Conservation (phyloP, 352 stramenopile genomes). For the Phytopythium boreale region DNA sequence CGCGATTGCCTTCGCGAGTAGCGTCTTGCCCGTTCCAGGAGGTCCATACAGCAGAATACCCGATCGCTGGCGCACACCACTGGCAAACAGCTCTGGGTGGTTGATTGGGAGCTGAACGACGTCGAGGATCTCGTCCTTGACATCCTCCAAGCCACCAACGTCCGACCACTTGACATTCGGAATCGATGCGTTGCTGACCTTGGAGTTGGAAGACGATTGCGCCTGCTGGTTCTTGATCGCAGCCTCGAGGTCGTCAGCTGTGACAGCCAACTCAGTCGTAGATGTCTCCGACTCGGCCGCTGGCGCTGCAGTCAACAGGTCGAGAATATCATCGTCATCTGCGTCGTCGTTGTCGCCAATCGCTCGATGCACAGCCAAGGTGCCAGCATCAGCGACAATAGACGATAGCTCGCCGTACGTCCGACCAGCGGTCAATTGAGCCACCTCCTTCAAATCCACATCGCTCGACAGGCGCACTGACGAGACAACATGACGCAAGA, state of each 20-base stretch:
- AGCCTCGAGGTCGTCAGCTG: constrained; percentile 39
- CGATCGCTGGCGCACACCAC: constrained; percentile 70
- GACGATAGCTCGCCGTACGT: constrained; percentile 73
- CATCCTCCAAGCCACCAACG: constrained; percentile 97
- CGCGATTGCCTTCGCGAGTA: constrained; percentile 95
- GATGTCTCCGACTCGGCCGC: neutral
- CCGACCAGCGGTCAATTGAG: constrained; percentile 65
- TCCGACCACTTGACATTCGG: constrained; percentile 98
- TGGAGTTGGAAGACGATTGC: constrained; percentile 51
- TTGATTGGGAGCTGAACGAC: constrained; percentile 84
- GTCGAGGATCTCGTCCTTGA: constrained; percentile 96
- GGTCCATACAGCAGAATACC: constrained; percentile 82
- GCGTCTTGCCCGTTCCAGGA: constrained; percentile 92
- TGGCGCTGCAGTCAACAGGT: constrained; percentile 10
- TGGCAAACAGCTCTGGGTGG: constrained; percentile 80
- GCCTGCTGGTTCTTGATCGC: constrained; percentile 67
- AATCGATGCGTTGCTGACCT: constrained; percentile 67
- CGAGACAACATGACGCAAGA: constrained; percentile 43
- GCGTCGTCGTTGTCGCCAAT: constrained; percentile 24
- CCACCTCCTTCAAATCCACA: constrained; percentile 54
- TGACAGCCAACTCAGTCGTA: constrained; percentile 18
- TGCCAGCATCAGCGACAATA: constrained; percentile 60
- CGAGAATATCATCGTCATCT: constrained; percentile 16
- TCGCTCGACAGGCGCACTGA: constrained; percentile 35
- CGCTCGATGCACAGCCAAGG: constrained; percentile 40